Base-by-base conservation (phyloP, 257 asterid species). In the Ligustrum vulgare region DNA sequence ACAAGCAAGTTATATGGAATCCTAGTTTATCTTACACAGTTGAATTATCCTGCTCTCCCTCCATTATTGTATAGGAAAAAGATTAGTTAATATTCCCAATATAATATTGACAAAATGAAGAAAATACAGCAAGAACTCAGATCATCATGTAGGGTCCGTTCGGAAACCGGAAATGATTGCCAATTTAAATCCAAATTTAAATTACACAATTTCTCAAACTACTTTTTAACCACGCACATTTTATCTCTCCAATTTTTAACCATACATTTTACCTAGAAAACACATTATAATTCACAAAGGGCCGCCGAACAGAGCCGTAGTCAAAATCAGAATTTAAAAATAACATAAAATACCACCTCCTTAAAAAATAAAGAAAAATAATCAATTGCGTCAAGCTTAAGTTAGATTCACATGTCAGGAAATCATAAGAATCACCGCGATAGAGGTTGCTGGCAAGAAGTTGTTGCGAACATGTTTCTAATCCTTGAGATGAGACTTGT, bases 331-430 rank as follows among this genome's bases (percentile, higher is more conserved):
- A 60, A 60, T 60, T 69, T 18, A 23, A 28, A 41, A 54, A 56
- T 36, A 25, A 31, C 20, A 12, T 22, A 49, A 71, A n/a, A 63
- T 65, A 68, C 41, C 69, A 18, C 49, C 54, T 6, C 36, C 41
- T 16, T 35, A 25, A 71, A 65, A 47, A 39, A 56, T 25, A 65
- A 51, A 43, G 54, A 41, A 18, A 69, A 39, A 23, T 8, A 69
- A 69, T 8, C 18, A 33, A 72, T 39, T 41, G 58, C 74, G 31
- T 54, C 71, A 31, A 41, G 68, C 54, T 54, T 58, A 68, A 76
- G 58, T 28, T 65, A 43, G 39, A 77, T 39, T 82, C 33, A 85
- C 86, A 85, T 82, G 18, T 74, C 35, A 72, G 43, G 67, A 56
- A 39, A 18, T 72, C 87, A 74, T 64, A 62, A 1, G 74, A 68